phyloP scores from a whole-genome alignment of 441 rosid genomes.

The Rhodomyrtus psidioides region DNA sequence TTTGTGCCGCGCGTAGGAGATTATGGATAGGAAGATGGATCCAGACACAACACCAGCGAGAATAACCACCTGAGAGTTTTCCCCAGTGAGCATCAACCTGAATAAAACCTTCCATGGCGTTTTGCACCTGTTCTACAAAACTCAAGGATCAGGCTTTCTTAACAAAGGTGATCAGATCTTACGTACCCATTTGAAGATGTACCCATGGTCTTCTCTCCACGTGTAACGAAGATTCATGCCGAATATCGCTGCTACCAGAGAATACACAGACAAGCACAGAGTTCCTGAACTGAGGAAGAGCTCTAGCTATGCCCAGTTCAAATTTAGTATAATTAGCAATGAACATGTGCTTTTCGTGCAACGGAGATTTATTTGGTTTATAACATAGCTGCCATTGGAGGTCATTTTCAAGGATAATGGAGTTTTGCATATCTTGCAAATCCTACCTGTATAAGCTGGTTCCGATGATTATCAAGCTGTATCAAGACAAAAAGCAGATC shows the following conservation, averaged over 20 bases:
- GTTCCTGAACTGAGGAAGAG: constrained; percentile 78
- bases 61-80: constrained; percentile 47
- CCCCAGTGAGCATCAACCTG: neutral
- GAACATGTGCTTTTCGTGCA: neutral
- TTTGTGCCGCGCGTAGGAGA: constrained; percentile 72
- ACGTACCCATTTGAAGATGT: constrained; percentile 75
- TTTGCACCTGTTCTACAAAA: neutral
- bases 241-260: constrained; percentile 74
- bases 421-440: neutral
- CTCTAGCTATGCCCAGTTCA: constrained; percentile 54
- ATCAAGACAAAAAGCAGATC: neutral
- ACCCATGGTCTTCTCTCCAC: constrained; percentile 61
- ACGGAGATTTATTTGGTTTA: neutral
- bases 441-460: constrained; percentile 90
- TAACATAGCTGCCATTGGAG: neutral
- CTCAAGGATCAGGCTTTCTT: neutral
- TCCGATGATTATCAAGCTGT: constrained; percentile 98
- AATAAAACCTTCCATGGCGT: neutral
- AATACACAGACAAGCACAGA: constrained; percentile 51
- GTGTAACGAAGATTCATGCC: constrained; percentile 91
- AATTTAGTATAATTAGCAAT: neutral
- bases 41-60: constrained; percentile 29
- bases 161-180: neutral
- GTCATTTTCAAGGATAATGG: neutral
- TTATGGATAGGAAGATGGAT: constrained; percentile 35